Evolutionary conservation across 2,329 filamentous ascomycete species (phyloP).

Genomic region (Ceratocystis destructans): DNA sequence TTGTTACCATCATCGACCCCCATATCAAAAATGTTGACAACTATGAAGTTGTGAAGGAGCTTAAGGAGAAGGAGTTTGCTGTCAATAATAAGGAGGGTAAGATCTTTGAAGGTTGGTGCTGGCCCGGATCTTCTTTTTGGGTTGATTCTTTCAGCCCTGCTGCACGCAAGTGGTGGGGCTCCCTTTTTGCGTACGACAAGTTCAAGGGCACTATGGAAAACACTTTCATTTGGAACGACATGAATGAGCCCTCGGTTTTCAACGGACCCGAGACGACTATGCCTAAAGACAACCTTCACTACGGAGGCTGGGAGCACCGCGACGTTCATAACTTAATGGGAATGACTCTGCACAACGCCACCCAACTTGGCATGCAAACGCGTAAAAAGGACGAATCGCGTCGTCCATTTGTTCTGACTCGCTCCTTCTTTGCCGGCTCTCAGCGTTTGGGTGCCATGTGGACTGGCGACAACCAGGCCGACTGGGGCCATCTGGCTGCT

Average conservation of each 20-base stretch:
- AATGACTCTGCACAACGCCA: constrained; percentile 89
- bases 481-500: constrained; percentile 79
- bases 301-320: constrained; percentile 87
- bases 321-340: constrained; percentile 95
- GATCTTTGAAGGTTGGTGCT: constrained; percentile 94
- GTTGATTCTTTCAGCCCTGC: constrained; percentile 92
- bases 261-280: constrained; percentile 97
- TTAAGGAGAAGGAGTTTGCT: constrained; percentile 71
- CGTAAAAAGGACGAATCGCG: constrained; percentile 75
- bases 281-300: constrained; percentile 94
- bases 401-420: constrained; percentile 83
- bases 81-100: constrained; percentile 82
- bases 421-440: constrained; percentile 81
- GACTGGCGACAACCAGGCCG: constrained; percentile 95
- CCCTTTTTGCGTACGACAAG: constrained; percentile 70
- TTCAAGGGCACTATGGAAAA: constrained; percentile 82
- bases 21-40: constrained; percentile 87
- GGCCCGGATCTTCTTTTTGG: constrained; percentile 96
- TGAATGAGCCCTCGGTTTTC: constrained; percentile 98
- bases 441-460: constrained; percentile 92
- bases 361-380: constrained; percentile 67
- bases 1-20: constrained; percentile 90
- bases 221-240: constrained; percentile 96
- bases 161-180: constrained; percentile 79
- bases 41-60: constrained; percentile 63